phyloP scores from a whole-genome alignment of 2,329 filamentous ascomycete genomes.

The Ilyonectria destructans region DNA sequence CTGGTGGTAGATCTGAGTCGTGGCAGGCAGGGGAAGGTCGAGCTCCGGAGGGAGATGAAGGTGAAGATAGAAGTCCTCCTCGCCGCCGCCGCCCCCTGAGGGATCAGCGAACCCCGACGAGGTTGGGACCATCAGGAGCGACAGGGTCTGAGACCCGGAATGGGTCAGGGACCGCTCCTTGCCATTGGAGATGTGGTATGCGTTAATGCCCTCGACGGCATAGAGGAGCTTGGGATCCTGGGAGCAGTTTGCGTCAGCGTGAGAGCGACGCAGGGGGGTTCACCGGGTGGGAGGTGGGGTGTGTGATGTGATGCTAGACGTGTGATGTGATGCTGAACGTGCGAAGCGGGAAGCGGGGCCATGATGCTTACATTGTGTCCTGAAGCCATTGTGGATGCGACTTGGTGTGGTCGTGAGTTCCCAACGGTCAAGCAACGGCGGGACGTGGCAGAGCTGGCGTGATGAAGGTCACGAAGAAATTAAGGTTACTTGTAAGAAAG shows the following conservation, averaged over 20 bases:
- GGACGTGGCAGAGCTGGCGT: constrained; percentile 2
- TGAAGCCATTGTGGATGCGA: constrained; percentile 48
- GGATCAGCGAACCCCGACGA: constrained; percentile 78
- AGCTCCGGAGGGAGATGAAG: constrained; percentile 95
- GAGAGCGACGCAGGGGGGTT: constrained; percentile 3
- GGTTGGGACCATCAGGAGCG: constrained; percentile 95
- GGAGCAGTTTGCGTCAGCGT: constrained; percentile 32
- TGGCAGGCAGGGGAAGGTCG: constrained; percentile 92
- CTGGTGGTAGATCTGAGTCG: constrained; percentile 97
- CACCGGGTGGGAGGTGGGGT: not conserved
- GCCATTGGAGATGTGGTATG: constrained; percentile 92
- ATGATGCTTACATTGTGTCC: constrained; percentile 51
- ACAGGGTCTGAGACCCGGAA: constrained; percentile 90
- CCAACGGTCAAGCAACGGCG: not conserved
- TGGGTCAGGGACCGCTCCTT: constrained; percentile 87
- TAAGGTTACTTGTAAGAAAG: constrained; percentile 4
- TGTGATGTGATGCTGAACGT: not conserved
- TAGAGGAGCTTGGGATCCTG: constrained; percentile 77
- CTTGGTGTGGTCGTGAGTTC: not conserved
- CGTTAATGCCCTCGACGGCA: constrained; percentile 87
- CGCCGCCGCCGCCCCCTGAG: constrained; percentile 72
- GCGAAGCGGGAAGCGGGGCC: constrained; percentile 25
- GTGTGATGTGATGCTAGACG: not conserved
- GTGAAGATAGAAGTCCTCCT: constrained; percentile 97
- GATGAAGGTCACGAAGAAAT: not conserved